Evolutionary conservation across 2,329 filamentous ascomycete species (phyloP).

Genomic region (Ophiosphaerella narmari): DNA sequence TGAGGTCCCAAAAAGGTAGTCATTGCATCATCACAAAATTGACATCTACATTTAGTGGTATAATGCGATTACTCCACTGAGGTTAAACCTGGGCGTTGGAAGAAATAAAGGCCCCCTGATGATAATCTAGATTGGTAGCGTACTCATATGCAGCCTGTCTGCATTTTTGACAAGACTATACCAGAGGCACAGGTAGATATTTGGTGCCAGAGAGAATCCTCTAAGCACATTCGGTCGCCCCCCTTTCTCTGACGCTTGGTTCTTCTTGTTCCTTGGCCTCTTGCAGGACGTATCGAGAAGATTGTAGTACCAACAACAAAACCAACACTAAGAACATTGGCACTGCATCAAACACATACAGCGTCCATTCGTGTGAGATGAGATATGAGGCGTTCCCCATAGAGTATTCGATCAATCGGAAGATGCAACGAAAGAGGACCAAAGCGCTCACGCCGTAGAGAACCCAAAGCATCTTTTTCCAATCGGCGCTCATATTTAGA

Average conservation of each 20-base stretch:
- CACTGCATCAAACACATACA: slow-evolving; percentile 55
- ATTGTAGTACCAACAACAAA: slow-evolving; percentile 39
- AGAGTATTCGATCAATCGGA: slow-evolving; percentile 57
- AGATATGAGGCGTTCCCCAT: slow-evolving; percentile 54
- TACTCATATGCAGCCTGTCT: too few species aligned
- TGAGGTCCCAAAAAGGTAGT: background rate
- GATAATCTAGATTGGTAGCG: too few species aligned
- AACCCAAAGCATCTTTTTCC: slow-evolving; percentile 38
- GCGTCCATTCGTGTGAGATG: slow-evolving; percentile 50
- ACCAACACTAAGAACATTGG: slow-evolving; percentile 52
- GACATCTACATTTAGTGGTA: background rate
- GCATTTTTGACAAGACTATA: too few species aligned
- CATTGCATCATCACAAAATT: slow-evolving; percentile 10
- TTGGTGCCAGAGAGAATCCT: too few species aligned
- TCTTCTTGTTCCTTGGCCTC: slow-evolving; percentile 5
- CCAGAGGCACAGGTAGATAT: too few species aligned
- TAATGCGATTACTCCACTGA: too few species aligned
- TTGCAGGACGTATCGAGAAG: slow-evolving; percentile 22
- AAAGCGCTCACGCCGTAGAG: slow-evolving; percentile 55
- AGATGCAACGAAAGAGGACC: slow-evolving; percentile 56
- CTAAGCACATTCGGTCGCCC: background rate
- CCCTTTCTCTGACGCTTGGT: slow-evolving; percentile 9
- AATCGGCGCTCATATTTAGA: slow-evolving; percentile 2
- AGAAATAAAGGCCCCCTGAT: too few species aligned
- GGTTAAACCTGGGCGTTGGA: too few species aligned